A percentile compares a stretch with the other conserved stretches of the same genome.
Evolutionary conservation across 108 stramenopile species (phyloP).

Genomic region (Skeletonema menzelii): DNA sequence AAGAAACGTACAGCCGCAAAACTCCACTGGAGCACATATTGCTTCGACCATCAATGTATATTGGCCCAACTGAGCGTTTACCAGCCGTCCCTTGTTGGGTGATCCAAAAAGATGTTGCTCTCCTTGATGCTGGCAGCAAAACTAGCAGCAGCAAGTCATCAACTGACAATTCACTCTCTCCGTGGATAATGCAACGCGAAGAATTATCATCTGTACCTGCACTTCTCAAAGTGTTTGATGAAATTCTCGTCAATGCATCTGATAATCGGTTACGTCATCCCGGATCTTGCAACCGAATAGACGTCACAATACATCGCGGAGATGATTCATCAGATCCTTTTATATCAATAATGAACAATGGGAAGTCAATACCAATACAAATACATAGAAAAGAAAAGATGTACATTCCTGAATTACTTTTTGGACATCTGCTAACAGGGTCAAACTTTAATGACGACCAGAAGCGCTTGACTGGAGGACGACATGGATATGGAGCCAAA

Average conservation of each 20-base stretch:
- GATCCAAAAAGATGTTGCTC: slow-evolving; percentile 59
- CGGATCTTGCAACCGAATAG: slow-evolving; percentile 61
- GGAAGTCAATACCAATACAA: slow-evolving; percentile 65
- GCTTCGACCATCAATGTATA: slow-evolving; percentile 72
- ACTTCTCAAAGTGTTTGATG: slow-evolving; percentile 90
- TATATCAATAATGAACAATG: slow-evolving; percentile 86
- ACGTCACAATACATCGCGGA: slow-evolving; percentile 73
- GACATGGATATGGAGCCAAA: slow-evolving; percentile 92
- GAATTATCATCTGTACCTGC: slow-evolving; percentile 48
- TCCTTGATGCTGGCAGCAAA: not conserved
- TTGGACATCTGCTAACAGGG: slow-evolving; percentile 97
- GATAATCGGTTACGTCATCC: slow-evolving; percentile 89
- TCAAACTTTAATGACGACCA: slow-evolving; percentile 97
- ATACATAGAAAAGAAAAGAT: slow-evolving; percentile 68
- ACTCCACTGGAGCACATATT: slow-evolving; percentile 70
- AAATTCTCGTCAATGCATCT: slow-evolving; percentile 94
- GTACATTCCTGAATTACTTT: slow-evolving; percentile 95
- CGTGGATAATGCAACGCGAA: slow-evolving; percentile 33
- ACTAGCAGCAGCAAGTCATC: not conserved
- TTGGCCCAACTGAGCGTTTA: slow-evolving; percentile 53
- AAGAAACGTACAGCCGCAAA: slow-evolving; percentile 62
- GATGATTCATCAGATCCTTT: slow-evolving; percentile 36
- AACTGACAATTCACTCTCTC: not conserved
- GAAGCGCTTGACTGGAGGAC: slow-evolving; percentile 90
- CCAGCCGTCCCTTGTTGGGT: slow-evolving; percentile 71